Conservation (phyloP, 2,329 filamentous ascomycete species). For the Fusarium heterosporum region DNA sequence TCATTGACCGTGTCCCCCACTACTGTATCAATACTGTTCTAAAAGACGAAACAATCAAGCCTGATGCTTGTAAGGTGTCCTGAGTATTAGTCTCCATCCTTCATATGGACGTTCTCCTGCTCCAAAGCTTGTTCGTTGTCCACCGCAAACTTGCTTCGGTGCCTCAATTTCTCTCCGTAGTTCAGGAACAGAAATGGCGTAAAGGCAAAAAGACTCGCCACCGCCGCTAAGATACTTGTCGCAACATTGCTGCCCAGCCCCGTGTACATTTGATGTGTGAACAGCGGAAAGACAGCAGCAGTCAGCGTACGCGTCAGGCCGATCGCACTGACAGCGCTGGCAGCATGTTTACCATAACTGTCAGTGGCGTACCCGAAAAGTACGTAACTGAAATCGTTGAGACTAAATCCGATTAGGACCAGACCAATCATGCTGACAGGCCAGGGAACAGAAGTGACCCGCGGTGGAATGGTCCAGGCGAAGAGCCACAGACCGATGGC, state of each 20-base stretch:
- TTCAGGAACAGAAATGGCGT: slow-evolving; percentile 6
- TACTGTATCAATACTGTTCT: too few species aligned
- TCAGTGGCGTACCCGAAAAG: slow-evolving; percentile 15
- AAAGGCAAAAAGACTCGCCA: slow-evolving; percentile 10
- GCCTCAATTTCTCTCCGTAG: slow-evolving; percentile 9
- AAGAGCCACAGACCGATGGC: slow-evolving; percentile 18
- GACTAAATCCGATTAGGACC: slow-evolving; percentile 11
- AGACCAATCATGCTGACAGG: slow-evolving; percentile 22
- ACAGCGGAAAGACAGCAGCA: slow-evolving; percentile 6
- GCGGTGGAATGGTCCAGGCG: slow-evolving; percentile 17
- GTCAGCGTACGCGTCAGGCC: slow-evolving; percentile 12
- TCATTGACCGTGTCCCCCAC: too few species aligned
- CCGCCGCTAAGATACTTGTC: slow-evolving; percentile 11
- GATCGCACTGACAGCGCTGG: slow-evolving; percentile 16
- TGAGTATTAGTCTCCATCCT: neutral
- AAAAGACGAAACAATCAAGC: too few species aligned
- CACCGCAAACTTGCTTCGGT: slow-evolving; percentile 16
- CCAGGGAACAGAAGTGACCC: slow-evolving; percentile 11
- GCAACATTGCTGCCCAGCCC: slow-evolving; percentile 11
- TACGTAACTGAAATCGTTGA: slow-evolving; percentile 18
- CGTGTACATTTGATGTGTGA: slow-evolving; percentile 13
- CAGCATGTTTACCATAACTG: slow-evolving; percentile 15
- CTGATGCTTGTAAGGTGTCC: too few species aligned
- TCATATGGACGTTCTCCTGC: slow-evolving; percentile 6
- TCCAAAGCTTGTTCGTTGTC: slow-evolving; percentile 1